Conservation (phyloP, 148 eudicot genomes). For the Agrostemma githago region DNA sequence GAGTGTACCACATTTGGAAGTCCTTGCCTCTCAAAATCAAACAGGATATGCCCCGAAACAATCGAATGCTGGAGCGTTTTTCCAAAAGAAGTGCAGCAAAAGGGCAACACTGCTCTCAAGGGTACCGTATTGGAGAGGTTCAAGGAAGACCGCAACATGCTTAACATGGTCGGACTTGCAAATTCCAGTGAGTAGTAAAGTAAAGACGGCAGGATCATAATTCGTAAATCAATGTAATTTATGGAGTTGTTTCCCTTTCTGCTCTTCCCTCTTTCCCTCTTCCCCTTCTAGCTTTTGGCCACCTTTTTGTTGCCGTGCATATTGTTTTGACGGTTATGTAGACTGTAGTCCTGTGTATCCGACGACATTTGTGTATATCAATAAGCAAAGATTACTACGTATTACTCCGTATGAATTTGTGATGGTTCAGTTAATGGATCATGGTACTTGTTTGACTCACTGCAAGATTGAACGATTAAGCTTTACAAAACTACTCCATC, state of each 20-base stretch:
- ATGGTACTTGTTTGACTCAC: too few species aligned
- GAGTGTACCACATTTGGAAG: slow-evolving; percentile 76
- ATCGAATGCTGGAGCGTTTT: slow-evolving; percentile 95
- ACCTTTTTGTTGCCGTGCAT: background rate
- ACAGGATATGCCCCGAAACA: slow-evolving; percentile 64
- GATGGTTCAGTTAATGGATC: too few species aligned
- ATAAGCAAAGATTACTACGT: too few species aligned
- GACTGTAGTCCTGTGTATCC: background rate
- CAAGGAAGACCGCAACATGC: slow-evolving; percentile 92
- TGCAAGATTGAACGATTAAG: too few species aligned
- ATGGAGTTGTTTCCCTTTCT: background rate
- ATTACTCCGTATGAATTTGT: too few species aligned
- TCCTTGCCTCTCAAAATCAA: slow-evolving; percentile 61
- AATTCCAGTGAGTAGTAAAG: slow-evolving; percentile 61
- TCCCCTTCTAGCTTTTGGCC: background rate
- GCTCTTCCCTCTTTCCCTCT: background rate
- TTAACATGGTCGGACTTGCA: slow-evolving; percentile 87
- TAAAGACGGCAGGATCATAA: background rate
- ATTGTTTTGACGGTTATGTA: background rate
- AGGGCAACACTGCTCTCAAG: slow-evolving; percentile 34
- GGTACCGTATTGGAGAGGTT: slow-evolving; percentile 84
- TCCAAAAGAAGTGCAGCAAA: slow-evolving; percentile 43
- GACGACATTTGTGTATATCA: slow-evolving; percentile 3
- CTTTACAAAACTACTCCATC: too few species aligned
- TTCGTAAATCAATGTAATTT: background rate